Evolutionary conservation across 2,329 filamentous ascomycete genomes (phyloP).

Genomic region (Pyrenochaeta sp.): DNA sequence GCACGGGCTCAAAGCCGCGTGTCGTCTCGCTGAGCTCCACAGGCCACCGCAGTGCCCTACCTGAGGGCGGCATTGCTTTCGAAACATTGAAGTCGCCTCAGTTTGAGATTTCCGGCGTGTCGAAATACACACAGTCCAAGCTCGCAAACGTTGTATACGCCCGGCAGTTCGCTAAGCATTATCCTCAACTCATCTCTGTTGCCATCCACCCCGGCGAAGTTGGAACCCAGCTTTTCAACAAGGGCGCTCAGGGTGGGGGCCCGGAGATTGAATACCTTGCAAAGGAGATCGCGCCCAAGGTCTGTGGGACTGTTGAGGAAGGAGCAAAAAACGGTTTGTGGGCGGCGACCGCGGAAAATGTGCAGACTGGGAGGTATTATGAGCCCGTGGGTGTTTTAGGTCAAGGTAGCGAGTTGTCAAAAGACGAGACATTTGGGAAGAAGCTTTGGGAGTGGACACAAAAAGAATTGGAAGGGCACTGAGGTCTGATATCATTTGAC

Average conservation of each 20-base stretch:
- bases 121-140: conserved; percentile 55
- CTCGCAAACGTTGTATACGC: conserved; percentile 57
- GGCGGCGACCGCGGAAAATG: conserved; percentile 47
- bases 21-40: conserved; percentile 1
- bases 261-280: conserved; percentile 10
- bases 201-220: conserved; percentile 14
- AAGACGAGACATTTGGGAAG: conserved; percentile 13
- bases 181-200: conserved; percentile 4
- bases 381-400: conserved; percentile 20
- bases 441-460: conserved; percentile 34
- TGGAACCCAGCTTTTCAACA: conserved; percentile 6
- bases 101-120: neutral
- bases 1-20: neutral
- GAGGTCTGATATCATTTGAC: neutral
- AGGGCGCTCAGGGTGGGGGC: neutral
- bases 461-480: conserved; percentile 11
- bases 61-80: conserved; percentile 1
- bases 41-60: neutral
- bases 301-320: conserved; percentile 10
- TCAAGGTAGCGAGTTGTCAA: conserved; percentile 4
- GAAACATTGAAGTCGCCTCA: neutral
- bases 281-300: conserved; percentile 4
- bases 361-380: conserved; percentile 52
- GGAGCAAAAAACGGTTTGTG: conserved; percentile 54
- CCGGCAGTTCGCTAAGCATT: conserved; percentile 7